Evolutionary conservation across 2,329 filamentous ascomycete species (phyloP).

Genomic region (Colletotrichum higginsianum): DNA sequence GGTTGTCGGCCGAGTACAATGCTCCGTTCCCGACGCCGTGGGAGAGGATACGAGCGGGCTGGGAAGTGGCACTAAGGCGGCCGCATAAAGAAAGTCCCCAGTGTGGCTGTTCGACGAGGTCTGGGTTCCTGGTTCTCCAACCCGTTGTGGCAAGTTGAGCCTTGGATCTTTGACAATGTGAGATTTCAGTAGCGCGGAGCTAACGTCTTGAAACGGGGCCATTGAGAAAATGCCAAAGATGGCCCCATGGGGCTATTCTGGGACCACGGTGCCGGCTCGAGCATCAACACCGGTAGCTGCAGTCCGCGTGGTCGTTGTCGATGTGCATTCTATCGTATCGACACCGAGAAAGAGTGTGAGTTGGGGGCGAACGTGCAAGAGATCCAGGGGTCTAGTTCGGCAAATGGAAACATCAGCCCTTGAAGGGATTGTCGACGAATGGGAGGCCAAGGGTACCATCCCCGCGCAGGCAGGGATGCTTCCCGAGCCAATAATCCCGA

Average conservation of each 20-base stretch:
- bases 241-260: conserved; percentile 24
- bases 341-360: neutral
- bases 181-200: conserved; percentile 14
- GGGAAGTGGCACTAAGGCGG: neutral
- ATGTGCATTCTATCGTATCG: neutral
- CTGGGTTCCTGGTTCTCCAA: conserved; percentile 12
- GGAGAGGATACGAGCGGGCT: neutral
- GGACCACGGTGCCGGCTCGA: conserved; percentile 19
- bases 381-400: conserved; percentile 15
- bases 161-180: conserved; percentile 15
- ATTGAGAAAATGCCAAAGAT: neutral
- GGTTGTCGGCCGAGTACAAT: neutral
- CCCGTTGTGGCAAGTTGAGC: conserved; percentile 25
- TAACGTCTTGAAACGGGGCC: conserved; percentile 21
- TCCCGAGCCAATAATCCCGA: conserved; percentile 10
- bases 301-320: neutral
- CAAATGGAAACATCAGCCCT: neutral
- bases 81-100: neutral
- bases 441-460: too few species aligned
- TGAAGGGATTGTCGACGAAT: neutral
- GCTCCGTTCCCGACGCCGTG: neutral
- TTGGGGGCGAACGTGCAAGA: conserved; percentile 16
- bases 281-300: conserved; percentile 20
- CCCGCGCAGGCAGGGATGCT: conserved; percentile 11
- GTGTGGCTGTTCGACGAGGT: conserved; percentile 4